Evolutionary conservation across 306 rosid species (phyloP), one percentile per base, ranked within the genome.

Genomic region (Cicer cuneatum): DNA sequence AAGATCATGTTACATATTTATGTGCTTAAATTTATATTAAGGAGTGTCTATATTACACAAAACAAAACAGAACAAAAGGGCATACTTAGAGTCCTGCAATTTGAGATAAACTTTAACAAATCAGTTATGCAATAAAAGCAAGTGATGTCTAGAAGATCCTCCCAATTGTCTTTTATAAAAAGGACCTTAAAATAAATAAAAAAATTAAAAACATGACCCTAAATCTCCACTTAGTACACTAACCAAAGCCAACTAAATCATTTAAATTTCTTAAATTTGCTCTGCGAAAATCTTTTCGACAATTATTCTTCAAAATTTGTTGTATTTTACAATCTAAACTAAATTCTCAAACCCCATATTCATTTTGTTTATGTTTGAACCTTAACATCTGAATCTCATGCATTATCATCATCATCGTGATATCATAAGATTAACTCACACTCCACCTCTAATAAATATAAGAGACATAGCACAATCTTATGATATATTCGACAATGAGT

Each of bases 391-490:
- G 10, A 66, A 66, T 42, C 29, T 33, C 74, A 43, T 29, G 15
- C 19, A 4, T 15, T 46, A 40, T 10, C n/a, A 29, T 66, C 21
- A 29, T 66, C 67, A 40, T 14, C 35, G 38, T 29, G 35, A 29
- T 38, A 52, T 56, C 59, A 49, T 29, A 65, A 52, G 65, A 40
- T 65, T n/a, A 57, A 75, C 14, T 14, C 59, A 67, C 40, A 19
- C 65, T 54, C 51, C 14, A 46, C 51, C 13, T 46, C 51, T 5
- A 46, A 10, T 46, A 46, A 5, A 46, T 52, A 52, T 15, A 24
- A 4, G 4, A 57, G 4, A 57, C 54, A 49, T 13, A 29, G 12
- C 35, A 43, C 15, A 72, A 15, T 57, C 66, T 14, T 29, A 61
- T 14, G 8, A 15, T 46, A 29, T 47, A 13, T 8, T n/a, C 14